These are phyloP conservation scores for Termitomyces sp. DNA, from an alignment of 768 basidiomycete species.

Conservation along the genomic window DNA sequence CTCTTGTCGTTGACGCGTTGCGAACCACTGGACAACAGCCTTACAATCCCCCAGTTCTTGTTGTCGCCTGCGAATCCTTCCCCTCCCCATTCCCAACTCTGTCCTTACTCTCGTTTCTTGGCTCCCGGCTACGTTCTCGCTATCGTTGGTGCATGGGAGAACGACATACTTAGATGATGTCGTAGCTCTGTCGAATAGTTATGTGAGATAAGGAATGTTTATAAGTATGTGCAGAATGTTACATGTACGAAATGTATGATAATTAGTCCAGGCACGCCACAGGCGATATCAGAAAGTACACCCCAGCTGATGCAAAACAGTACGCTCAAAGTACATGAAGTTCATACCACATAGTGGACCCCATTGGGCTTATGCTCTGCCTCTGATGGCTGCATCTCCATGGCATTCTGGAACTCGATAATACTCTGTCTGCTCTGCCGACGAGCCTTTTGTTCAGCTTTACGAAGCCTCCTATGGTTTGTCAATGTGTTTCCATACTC, in stretches of 20 bases:
- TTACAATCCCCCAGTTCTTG: too few relatives aligned
- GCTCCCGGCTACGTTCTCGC: too few relatives aligned
- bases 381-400: slow-evolving; percentile 2
- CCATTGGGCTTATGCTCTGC: slow-evolving; percentile 4
- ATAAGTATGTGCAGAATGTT: too few relatives aligned
- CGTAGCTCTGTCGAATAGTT: background rate
- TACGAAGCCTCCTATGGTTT: slow-evolving; percentile 9
- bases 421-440: slow-evolving; percentile 12
- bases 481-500: slow-evolving; percentile 7
- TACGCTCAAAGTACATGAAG: background rate
- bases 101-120: too few relatives aligned
- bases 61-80: too few relatives aligned
- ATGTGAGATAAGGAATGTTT: too few relatives aligned
- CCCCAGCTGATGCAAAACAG: background rate
- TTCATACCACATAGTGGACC: background rate
- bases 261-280: background rate
- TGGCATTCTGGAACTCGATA: slow-evolving; percentile 3
- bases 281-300: background rate
- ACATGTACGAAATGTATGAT: too few relatives aligned
- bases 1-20: too few relatives aligned
- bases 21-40: too few relatives aligned
- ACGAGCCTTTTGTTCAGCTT: slow-evolving; percentile 1
- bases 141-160: too few relatives aligned
- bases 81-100: too few relatives aligned
- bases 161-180: too few relatives aligned